Evolutionary conservation across 225 moss, liverwort and hornwort species (phyloP), one percentile per base, ranked within the genome.

Genomic region (Straminergon stramineum): DNA sequence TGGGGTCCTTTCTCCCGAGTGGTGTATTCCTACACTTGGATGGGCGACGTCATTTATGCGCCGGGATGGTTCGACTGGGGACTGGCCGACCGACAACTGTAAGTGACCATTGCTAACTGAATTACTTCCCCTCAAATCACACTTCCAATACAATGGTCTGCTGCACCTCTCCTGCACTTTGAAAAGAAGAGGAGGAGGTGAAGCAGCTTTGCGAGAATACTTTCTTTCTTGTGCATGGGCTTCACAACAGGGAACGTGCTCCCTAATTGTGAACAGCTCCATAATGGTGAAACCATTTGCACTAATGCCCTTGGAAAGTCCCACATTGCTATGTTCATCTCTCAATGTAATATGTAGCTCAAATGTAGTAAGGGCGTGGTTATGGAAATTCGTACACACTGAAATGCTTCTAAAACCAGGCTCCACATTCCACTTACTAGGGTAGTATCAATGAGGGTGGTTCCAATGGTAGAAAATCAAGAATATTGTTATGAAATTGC

Each of bases 61-160:
- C 90, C 91, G 27, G 94, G 94, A 68, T 95, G 94, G 93, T 91
- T 92, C 77, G 93, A 95, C 84, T 95, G 92, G 92, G 90, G 88
- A n/a, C 81, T 88, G 56, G 80, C 94, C 81, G 87, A 91, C 61
- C 84, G 93, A 73, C 82, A 93, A 83, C 66, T 78, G 93, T 95
- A 71, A 83, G 94, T 80, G 61, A 43, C 69, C 75, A 52, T 43
- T 69, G 20, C 56, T 14, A 14, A 20, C 61, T 56, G 31, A 32
- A 43, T 32, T 43, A 2, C 39, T 57, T 58, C 7, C 43, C 85
- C 62, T 21, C 28, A 82, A 14, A 32, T 68, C 68, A 5, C 35
- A 26, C 65, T 51, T 48, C 1, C 13, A 15, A 31, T 30, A 22
- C 21, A 32, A 45, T 37, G 15, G 34, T 18, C 75, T 77, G 43